Evolutionary conservation across 805 yeast genomes (phyloP), one percentile per base, ranked within the genome.

Genomic region (Diddensiella transvaalensis): DNA sequence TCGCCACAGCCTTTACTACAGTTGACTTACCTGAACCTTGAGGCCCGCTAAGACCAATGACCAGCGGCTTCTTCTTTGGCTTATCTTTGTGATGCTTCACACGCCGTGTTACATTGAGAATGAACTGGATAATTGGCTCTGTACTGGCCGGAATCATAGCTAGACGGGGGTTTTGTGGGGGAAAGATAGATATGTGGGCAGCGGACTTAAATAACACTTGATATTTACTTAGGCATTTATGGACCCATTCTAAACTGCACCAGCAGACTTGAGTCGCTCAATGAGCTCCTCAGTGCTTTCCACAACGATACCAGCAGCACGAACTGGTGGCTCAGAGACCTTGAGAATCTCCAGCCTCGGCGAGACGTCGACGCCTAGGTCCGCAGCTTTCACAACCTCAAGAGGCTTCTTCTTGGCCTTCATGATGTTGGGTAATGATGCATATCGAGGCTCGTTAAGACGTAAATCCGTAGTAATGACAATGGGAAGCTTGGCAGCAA

Each of bases 361-460:
- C 26, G 77, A 66, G 8, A 80, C 63, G 39, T 83, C 85, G 29
- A 85, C 75, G n/a, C 83, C 85, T 51, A 87, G 77, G 58, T 86
- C 95, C n/a, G 63, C 72, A 18, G 82, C 68, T 66, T 71, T 77
- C 67, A 79, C 66, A 62, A 79, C 74, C 58, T 81, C 87, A 65
- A 90, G 74, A 3, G 96, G 96, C 75, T 88, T 90, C 80, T 90
- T 90, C 75, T 93, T 93, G 48, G 98, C 98, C 75, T 93, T 93
- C 98, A 93, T 93, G 73, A 90, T 79, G 67, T 91, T 93, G 52
- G 96, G 97, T 63, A 93, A 76, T 11, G 95, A 80, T n/a, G 95
- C 96, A 62, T 88, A 93, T 60, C 97, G 82, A 39, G 99, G 99
- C 64, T 81, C 93, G 67, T 93, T 93, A 62, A 93, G 78, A 68